Percentiles rank a stretch among this genome's conserved stretches.
Conservation (phyloP, 306 rosid genomes). For the Luffa aegyptiaca region DNA sequence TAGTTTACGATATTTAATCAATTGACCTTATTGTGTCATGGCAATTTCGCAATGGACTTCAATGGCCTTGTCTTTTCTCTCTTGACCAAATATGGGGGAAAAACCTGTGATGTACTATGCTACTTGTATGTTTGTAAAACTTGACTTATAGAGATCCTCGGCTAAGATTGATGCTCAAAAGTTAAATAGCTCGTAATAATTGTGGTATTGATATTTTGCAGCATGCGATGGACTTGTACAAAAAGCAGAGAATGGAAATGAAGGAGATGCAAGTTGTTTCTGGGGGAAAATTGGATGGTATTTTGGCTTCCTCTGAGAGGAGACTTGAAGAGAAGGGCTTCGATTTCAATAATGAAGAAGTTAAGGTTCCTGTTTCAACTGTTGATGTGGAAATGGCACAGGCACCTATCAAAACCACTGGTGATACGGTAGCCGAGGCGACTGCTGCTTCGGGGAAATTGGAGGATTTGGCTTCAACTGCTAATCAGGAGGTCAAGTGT, state of each 20-base stretch:
- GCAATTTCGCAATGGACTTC: neutral
- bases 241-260: constrained; percentile 54
- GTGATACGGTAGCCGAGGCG: constrained; percentile 17
- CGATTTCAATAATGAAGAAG: constrained; percentile 22
- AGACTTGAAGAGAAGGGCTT: constrained; percentile 30
- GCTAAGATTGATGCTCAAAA: neutral
- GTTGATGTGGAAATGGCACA: constrained; percentile 24
- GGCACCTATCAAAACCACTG: constrained; percentile 17
- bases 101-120: neutral
- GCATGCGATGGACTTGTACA: constrained; percentile 76
- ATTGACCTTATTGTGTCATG: neutral
- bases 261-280: constrained; percentile 17
- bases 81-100: neutral
- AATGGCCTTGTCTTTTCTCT: constrained; percentile 11
- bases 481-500: constrained; percentile 27
- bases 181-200: neutral
- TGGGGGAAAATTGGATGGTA: constrained; percentile 8
- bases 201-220: constrained; percentile 24
- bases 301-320: constrained; percentile 21
- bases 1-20: neutral
- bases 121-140: neutral
- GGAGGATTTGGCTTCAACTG: constrained; percentile 30
- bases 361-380: constrained; percentile 28
- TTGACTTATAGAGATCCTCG: neutral
- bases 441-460: constrained; percentile 22